phyloP scores from a whole-genome alignment of 768 basidiomycete genomes.

The Clitopilus hobsonii region DNA sequence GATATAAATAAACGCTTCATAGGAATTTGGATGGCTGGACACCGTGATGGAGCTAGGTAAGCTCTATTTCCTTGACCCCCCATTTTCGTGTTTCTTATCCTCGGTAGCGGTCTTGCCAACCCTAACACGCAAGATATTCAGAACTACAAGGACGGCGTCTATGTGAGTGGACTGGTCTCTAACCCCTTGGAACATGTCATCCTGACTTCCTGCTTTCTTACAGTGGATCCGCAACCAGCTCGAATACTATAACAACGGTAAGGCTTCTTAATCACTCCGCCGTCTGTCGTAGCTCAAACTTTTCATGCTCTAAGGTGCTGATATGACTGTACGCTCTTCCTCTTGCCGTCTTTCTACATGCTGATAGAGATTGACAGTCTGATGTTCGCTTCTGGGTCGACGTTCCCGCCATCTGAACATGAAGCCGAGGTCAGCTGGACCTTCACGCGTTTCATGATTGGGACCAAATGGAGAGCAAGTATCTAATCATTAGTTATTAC shows the following conservation, averaged over 20 bases:
- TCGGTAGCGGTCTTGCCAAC: conserved; percentile 7
- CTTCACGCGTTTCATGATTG: not conserved
- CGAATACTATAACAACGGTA: conserved; percentile 9
- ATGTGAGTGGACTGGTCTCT: conserved; percentile 3
- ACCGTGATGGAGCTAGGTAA: conserved; percentile 9
- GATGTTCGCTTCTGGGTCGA: conserved; percentile 6
- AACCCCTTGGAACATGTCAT: not conserved
- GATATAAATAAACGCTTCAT: not conserved
- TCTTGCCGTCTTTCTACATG: not conserved
- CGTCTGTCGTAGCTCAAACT: not conserved
- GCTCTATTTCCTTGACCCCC: not conserved
- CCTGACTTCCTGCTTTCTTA: not conserved
- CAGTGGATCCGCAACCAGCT: conserved; percentile 11
- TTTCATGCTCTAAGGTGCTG: not conserved
- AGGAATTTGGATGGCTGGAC: conserved; percentile 8
- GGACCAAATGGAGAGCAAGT: not conserved
- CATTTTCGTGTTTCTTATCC: too few relatives aligned
- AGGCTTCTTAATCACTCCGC: not conserved
- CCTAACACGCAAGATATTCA: conserved; percentile 9
- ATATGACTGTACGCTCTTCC: not conserved
- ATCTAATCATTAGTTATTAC: not conserved
- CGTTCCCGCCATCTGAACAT: not conserved
- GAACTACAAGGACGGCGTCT: conserved; percentile 9
- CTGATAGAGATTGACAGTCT: not conserved
- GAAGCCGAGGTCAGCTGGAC: not conserved